These are phyloP conservation scores for Ustilago cynodontis DNA, from an alignment of 1,284 basidiomycete species.

Conservation along the genomic window DNA sequence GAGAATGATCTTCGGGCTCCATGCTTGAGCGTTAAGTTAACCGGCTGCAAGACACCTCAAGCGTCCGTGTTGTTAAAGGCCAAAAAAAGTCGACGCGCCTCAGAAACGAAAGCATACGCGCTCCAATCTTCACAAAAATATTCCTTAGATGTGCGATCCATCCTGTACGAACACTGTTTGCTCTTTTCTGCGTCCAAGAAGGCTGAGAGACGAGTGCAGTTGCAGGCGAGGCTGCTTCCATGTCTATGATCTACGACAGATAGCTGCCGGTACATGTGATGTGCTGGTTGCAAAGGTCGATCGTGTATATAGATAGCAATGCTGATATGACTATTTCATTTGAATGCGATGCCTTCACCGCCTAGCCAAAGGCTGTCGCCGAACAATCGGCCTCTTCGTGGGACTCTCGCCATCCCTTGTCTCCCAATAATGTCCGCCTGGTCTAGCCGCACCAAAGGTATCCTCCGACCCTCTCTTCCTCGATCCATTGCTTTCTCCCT, in stretches of 20 bases:
- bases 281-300: neutral
- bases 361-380: conserved; percentile 44
- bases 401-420: conserved; percentile 47
- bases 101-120: conserved; percentile 1
- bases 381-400: conserved; percentile 40
- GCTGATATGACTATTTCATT: neutral
- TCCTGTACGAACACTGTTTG: too few species aligned
- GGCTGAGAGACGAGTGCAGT: neutral
- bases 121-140: conserved; percentile 4
- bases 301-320: neutral
- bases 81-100: conserved; percentile 12
- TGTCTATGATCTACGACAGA: neutral
- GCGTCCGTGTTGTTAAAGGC: conserved; percentile 10
- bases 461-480: conserved; percentile 28
- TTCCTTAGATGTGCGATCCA: neutral
- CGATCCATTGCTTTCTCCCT: neutral
- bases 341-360: conserved; percentile 1
- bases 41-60: neutral
- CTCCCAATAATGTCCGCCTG: conserved; percentile 25
- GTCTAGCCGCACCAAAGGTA: conserved; percentile 25
- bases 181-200: neutral
- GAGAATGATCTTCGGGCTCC: neutral
- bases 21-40: neutral
- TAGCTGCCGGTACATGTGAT: neutral
- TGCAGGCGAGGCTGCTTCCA: neutral